Base-by-base conservation (phyloP, 2,329 filamentous ascomycete genomes). In the Orbilia oligospora region DNA sequence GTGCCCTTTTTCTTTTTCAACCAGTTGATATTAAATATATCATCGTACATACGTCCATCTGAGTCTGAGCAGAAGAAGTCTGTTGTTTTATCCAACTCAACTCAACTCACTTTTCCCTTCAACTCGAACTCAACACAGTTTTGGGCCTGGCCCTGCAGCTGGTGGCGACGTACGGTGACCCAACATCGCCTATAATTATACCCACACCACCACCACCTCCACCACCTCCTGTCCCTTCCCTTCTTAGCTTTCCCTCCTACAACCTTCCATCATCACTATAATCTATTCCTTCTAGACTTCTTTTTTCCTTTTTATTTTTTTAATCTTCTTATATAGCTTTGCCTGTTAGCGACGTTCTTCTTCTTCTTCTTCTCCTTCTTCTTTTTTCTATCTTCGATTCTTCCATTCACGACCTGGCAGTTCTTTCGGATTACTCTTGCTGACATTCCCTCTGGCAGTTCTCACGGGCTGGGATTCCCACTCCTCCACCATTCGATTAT, bases 401-500 rank as follows among this genome's bases (percentile, higher is more conserved):
- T 27, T 65, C 63, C 63, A 38, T 33, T 30, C 6, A 38, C 67
- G 55, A 38, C 56, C 30, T 61, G 30, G 38, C 18, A 44, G 27
- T 44, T 12, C 48, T 41, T 51, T 51, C 49, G 44, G 71, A 75
- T 70, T 70, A 58, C 72, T 75, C 49, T 55, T 76, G 72, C 72
- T 76, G 72, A 76, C 72, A 76, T 76, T 56, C 30, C 33, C 44
- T 69, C 65, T 71, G 36, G 38, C 72, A 76, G 72, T 76, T 76
- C 72, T 76, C 72, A 56, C 65, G 72, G 72, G 72, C 72, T 76
- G 72, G 72, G 72, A 76, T 76, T 70, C 72, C 72, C 51, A 76
- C 72, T 76, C 72, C 72, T 76, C 72, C 72, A 55, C 72, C 72
- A 49, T 76, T 76, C 30, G 72, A 76, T 65, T 76, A 76, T 61